Evolutionary conservation across 1,284 basidiomycete species (phyloP).

Genomic region (Ustilago trichophora): DNA sequence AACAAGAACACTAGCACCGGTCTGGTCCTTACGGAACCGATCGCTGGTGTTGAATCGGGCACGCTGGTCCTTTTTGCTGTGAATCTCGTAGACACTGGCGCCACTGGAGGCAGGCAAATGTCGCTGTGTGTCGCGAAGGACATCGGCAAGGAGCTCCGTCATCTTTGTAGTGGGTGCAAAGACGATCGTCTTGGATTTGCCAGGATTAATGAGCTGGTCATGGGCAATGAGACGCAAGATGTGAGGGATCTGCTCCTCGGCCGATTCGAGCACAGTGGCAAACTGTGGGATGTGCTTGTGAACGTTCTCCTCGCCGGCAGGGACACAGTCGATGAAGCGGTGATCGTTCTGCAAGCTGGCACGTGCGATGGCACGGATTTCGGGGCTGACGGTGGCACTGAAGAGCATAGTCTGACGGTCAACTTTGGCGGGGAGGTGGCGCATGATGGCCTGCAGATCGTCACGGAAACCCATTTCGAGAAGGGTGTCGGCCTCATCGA

Average conservation of each 20-base stretch:
- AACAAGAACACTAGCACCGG: constrained; percentile 69
- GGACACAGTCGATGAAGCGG: constrained; percentile 73
- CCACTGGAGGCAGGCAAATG: constrained; percentile 30
- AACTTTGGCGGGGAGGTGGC: constrained; percentile 75
- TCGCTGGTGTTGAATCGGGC: constrained; percentile 75
- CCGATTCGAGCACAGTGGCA: constrained; percentile 77
- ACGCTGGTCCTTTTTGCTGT: constrained; percentile 80
- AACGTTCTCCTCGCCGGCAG: constrained; percentile 74
- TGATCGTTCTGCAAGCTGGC: constrained; percentile 74
- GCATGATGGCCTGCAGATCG: constrained; percentile 81
- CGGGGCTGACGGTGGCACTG: constrained; percentile 78
- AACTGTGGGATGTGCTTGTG: constrained; percentile 83
- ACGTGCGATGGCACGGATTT: constrained; percentile 69
- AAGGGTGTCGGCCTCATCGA: constrained; percentile 95
- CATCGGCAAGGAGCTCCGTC: constrained; percentile 77
- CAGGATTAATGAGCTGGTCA: constrained; percentile 82
- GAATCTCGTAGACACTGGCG: constrained; percentile 76
- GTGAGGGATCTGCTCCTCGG: constrained; percentile 80
- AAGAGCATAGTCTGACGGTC: constrained; percentile 91
- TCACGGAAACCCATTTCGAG: constrained; percentile 95
- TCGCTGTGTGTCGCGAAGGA: constrained; percentile 61
- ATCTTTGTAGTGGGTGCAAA: constrained; percentile 91
- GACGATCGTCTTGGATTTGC: constrained; percentile 81
- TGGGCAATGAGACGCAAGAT: constrained; percentile 83
- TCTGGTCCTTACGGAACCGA: constrained; percentile 74